phyloP scores from a whole-genome alignment of 2,329 filamentous ascomycete species.

The Talaromyces islandicus region DNA sequence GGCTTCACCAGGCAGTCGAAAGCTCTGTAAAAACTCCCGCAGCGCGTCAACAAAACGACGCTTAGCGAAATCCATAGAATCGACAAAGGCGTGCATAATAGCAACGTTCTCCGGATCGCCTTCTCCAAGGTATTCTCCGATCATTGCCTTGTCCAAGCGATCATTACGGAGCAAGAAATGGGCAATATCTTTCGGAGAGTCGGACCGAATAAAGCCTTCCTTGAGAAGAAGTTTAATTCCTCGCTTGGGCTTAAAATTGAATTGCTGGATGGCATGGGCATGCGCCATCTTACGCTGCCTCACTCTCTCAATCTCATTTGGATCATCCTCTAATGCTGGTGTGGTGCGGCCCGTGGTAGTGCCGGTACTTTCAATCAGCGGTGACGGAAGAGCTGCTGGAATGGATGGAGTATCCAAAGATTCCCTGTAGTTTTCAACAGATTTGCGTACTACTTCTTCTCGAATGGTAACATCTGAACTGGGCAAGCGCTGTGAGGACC shows the following conservation, averaged over 20 bases:
- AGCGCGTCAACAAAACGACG: constrained; percentile 89
- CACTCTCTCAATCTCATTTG: constrained; percentile 86
- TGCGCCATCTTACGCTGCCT: constrained; percentile 92
- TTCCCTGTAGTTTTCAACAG: constrained; percentile 58
- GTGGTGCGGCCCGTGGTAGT: constrained; percentile 55
- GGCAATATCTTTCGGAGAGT: constrained; percentile 75
- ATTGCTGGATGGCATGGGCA: constrained; percentile 79
- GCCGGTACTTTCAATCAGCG: constrained; percentile 56
- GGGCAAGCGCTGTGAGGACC: constrained; percentile 66
- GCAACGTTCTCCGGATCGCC: constrained; percentile 90
- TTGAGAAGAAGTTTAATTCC: constrained; percentile 79
- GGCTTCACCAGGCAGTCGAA: constrained; percentile 88
- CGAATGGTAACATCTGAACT: constrained; percentile 49
- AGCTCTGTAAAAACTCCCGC: constrained; percentile 86
- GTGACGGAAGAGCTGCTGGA: constrained; percentile 35
- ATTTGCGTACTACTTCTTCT: constrained; percentile 43
- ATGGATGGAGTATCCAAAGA: constrained; percentile 65
- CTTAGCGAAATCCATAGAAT: constrained; percentile 87
- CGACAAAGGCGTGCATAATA: constrained; percentile 97
- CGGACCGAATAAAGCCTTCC: constrained; percentile 79
- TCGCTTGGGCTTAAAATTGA: constrained; percentile 97
- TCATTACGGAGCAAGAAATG: constrained; percentile 76
- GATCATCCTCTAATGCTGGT: constrained; percentile 76
- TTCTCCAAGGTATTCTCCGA: constrained; percentile 92
- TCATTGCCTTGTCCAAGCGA: constrained; percentile 79